Evolutionary conservation across 306 rosid species (phyloP), one percentile per base, ranked within the genome.

Genomic region (Casuarina glauca): DNA sequence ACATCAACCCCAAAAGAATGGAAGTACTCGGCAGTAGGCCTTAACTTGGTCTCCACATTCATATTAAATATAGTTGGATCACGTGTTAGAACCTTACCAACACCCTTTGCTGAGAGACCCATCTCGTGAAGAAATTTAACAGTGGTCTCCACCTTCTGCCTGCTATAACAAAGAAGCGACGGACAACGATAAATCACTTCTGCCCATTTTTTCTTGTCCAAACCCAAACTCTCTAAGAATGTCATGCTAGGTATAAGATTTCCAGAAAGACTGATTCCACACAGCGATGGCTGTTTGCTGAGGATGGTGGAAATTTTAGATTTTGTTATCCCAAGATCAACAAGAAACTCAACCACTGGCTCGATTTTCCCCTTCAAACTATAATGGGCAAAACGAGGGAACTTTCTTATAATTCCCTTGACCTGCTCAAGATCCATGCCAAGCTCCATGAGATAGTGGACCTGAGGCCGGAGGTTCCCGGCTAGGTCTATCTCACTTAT

Each of bases 331-430:
- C 96, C 96, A 61, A 94, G 96, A 74, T 90, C 92, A 74, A 92
- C 90, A 66, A 94, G 84, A 85, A 92, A 94, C 91, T 94, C 98
- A 41, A 94, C 93, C 81, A 91, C 58, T 7, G 98, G 98, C 86
- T 87, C 92, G 64, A 94, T 83, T 84, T 94, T 92, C 73, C 97
- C 96, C 50, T 94, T 94, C 87, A 94, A 87, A 81, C 94, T 94
- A 79, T 92, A 94, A 81, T 90, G 79, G n/a, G 91, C 92, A 73
- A 94, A 92, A 78, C 91, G 71, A 13, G 98, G 96, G 79, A 88
- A 92, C 82, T 72, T 84, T 13, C 85, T 83, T 26, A 26, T 26
- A 26, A 26, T 26, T 26, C 32, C 32, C 32, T 26, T 26, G 32
- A 26, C 32, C 32, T 87, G 91, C 81, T 92, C 93, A 41, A 87